Evolutionary conservation across 148 eudicot genomes (phyloP).

Genomic region (Camellia lanceoleosa): DNA sequence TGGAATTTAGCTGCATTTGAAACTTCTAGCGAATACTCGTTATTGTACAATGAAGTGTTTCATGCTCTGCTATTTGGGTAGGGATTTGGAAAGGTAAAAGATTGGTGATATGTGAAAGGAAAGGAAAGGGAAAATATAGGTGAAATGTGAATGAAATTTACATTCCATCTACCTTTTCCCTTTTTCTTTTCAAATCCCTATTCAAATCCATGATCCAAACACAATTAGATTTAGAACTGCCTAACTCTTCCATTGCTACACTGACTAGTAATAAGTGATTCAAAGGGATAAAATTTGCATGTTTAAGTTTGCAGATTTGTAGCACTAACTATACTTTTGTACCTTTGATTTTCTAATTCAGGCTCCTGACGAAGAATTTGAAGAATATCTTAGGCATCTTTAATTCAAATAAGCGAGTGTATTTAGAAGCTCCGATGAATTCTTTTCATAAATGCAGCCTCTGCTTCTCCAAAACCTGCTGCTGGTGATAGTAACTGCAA

Average conservation of each 20-base stretch:
- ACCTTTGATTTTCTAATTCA: slow-evolving; percentile 21
- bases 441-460: too few species aligned
- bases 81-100: too few species aligned
- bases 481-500: too few species aligned
- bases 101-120: too few species aligned
- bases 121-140: too few species aligned
- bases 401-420: too few species aligned
- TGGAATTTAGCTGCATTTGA: not conserved
- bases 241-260: not conserved
- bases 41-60: not conserved
- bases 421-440: too few species aligned
- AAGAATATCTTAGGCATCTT: slow-evolving; percentile 71
- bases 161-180: too few species aligned
- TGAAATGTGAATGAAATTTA: too few species aligned
- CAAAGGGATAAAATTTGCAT: not conserved
- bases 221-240: not conserved
- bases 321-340: not conserved
- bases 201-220: not conserved
- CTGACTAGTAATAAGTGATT: not conserved
- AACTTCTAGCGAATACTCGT: not conserved
- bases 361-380: slow-evolving; percentile 99
- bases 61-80: not conserved
- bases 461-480: too few species aligned
- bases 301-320: slow-evolving; percentile 7
- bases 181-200: too few species aligned